A percentile compares a stretch with the other conserved stretches of the same genome.
Evolutionary conservation across 352 stramenopile genomes (phyloP).

Genomic region (Phytophthora litchii): DNA sequence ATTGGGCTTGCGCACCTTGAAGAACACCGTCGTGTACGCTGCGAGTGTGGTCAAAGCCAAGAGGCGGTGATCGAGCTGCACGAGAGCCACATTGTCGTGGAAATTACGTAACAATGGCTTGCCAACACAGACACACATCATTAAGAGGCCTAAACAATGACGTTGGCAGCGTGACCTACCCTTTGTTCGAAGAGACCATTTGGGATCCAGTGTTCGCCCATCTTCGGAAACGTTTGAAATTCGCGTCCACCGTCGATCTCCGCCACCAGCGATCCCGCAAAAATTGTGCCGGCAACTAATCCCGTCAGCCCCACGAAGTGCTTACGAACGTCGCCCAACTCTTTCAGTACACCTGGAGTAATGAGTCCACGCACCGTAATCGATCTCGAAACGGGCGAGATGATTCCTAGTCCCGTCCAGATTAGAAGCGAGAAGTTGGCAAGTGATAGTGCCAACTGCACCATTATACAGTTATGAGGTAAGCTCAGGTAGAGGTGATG

Average conservation of each 20-base stretch:
- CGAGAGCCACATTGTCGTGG: slow-evolving; percentile 96
- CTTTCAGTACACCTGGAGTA: slow-evolving; percentile 45
- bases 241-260: slow-evolving; percentile 96
- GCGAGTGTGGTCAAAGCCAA: slow-evolving; percentile 89
- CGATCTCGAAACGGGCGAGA: slow-evolving; percentile 56
- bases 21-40: slow-evolving; percentile 54
- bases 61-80: slow-evolving; percentile 96
- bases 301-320: slow-evolving; percentile 53
- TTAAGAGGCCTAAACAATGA: background rate
- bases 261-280: slow-evolving; percentile 78
- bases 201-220: slow-evolving; percentile 92
- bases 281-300: slow-evolving; percentile 43
- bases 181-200: slow-evolving; percentile 61
- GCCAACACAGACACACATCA: background rate
- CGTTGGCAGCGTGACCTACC: slow-evolving; percentile 22
- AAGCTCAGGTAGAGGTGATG: too few relatives aligned
- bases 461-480: background rate
- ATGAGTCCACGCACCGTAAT: slow-evolving; percentile 62
- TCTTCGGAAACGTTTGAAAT: slow-evolving; percentile 98
- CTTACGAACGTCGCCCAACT: slow-evolving; percentile 59
- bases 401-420: slow-evolving; percentile 65
- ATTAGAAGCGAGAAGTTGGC: slow-evolving; percentile 67
- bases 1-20: slow-evolving; percentile 60
- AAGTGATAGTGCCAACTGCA: slow-evolving; percentile 60
- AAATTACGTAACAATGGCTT: slow-evolving; percentile 86